These are phyloP conservation scores for Yueomyces sp. DNA, from an alignment of 805 yeast species.

Conservation along the genomic window DNA sequence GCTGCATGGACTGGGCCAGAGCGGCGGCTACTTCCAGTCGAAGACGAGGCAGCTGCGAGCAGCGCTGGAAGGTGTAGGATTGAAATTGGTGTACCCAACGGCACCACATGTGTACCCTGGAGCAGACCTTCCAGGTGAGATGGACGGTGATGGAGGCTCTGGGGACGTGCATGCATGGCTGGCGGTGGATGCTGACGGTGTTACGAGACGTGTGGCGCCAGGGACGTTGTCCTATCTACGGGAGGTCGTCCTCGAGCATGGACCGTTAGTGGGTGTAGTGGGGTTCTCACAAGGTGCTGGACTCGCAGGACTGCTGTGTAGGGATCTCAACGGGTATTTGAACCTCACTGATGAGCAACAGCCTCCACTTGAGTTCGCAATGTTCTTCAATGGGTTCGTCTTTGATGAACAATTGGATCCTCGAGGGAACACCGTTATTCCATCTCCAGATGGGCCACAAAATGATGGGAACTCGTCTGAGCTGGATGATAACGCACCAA, in stretches of 20 bases:
- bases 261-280: slow-evolving; percentile 71
- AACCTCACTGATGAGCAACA: slow-evolving; percentile 27
- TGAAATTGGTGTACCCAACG: slow-evolving; percentile 58
- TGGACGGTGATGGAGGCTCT: slow-evolving; percentile 20
- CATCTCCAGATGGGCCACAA: slow-evolving; percentile 18
- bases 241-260: slow-evolving; percentile 38
- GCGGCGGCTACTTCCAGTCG: slow-evolving; percentile 63
- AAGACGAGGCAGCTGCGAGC: slow-evolving; percentile 81
- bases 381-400: slow-evolving; percentile 56
- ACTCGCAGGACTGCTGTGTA: slow-evolving; percentile 51
- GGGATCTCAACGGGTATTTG: slow-evolving; percentile 39
- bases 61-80: slow-evolving; percentile 42
- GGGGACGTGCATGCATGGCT: slow-evolving; percentile 55
- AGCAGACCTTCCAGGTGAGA: slow-evolving; percentile 43
- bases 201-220: slow-evolving; percentile 19
- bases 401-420: too few relatives aligned
- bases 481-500: slow-evolving; percentile 18
- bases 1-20: slow-evolving; percentile 84
- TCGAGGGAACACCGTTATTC: too few relatives aligned
- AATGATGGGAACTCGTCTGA: slow-evolving; percentile 13
- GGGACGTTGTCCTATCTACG: slow-evolving; percentile 30
- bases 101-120: slow-evolving; percentile 58
- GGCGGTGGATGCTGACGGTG: slow-evolving; percentile 28
- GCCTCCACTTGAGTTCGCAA: slow-evolving; percentile 46
- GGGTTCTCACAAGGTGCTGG: slow-evolving; percentile 97